Evolutionary conservation across 2,329 filamentous ascomycete genomes (phyloP), one percentile per base, ranked within the genome.

Genomic region (Knufia petricola): DNA sequence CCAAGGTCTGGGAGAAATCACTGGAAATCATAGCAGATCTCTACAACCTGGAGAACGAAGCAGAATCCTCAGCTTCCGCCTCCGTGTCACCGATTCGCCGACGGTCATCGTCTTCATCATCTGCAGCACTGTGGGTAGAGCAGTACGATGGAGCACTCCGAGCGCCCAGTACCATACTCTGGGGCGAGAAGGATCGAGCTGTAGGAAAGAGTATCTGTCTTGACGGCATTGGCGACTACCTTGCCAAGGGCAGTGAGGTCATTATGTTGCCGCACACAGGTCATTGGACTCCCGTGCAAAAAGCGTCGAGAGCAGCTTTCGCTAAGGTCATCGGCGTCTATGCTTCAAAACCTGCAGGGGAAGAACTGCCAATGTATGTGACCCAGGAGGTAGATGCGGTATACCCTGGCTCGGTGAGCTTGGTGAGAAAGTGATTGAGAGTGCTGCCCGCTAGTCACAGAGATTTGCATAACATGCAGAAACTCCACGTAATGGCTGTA

Each of bases 281-380:
- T 0, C 77, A 81, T 60, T 79, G 75, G 66, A 69, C 70, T 12
- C 70, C 75, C 2, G 54, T 74, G 36, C 74, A 78, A 58, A 58
- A 61, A 39, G 62, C 68, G 41, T 69, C 69, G 23, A 61, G 64
- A 4, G 58, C 58, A 15, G 71, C 70, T 2, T 46, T 77, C 42
- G 66, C 66, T 51, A 66, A 51, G 3, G 52, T 50, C 8, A 53
- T 59, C 37, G 45, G 46, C 12, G 44, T 52, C 24, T 57, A 47
- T 50, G 55, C 52, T 10, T 50, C 52, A 4, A 50, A 36, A 9
- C 48, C 47, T 10, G 50, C 52, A 4, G 51, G 41, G 10, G 49
- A 49, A 17, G 41, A 55, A 7, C 20, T 52, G 17, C 37, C 44
- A 15, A 41, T 20, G 12, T 54, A 51, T 28, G 51, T 58, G 43